Base-by-base conservation (phyloP, 306 rosid species). In the Citrullus colocynthis region DNA sequence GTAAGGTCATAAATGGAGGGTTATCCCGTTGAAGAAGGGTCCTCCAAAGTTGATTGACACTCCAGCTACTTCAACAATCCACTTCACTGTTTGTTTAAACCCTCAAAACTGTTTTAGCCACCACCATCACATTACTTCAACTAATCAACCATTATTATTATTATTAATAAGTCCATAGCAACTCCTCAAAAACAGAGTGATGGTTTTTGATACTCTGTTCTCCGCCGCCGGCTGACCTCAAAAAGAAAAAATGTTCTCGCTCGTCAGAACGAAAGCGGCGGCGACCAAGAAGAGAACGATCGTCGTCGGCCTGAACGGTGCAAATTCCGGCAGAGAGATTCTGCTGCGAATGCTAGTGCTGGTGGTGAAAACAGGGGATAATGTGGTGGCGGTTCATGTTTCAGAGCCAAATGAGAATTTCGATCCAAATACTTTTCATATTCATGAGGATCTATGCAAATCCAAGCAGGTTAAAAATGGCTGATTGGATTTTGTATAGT, bases 401-500 rank as follows among this genome's bases (percentile, higher is more conserved):
- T 82, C 74, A 42, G 70, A 59, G 16, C n/a, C 58, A 6, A 63
- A 82, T 21, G 74, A 78, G 14, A 21, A 79, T 48, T 84, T 84
- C 69, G 84, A 87, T 82, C 88, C 90, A 1, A 87, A 87, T 81
- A 78, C 86, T 24, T 87, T 84, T 57, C 90, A 87, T 21, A 73
- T 85, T 72, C 88, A 87, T 65, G 88, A 87, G 74, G 90, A 87
- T 78, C 78, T 82, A 37, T 84, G 88, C 88, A 84, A 84, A 75
- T 82, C 85, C 32, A 87, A 84, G 74, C 66, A 78, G 90, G 88
- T 84, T 18, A 1, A 7, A 67, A 49, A 34, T 7, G 70, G 70
- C 6, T 0, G 45, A 63, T 34, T 63, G 2, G 21, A 7, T 18
- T 55, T 55, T 18, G 59, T 18, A 18, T 55, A 55, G 4, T 17